Conservation (phyloP, 1,139 yeast genomes). For the Lodderomyces jiufengensis region DNA sequence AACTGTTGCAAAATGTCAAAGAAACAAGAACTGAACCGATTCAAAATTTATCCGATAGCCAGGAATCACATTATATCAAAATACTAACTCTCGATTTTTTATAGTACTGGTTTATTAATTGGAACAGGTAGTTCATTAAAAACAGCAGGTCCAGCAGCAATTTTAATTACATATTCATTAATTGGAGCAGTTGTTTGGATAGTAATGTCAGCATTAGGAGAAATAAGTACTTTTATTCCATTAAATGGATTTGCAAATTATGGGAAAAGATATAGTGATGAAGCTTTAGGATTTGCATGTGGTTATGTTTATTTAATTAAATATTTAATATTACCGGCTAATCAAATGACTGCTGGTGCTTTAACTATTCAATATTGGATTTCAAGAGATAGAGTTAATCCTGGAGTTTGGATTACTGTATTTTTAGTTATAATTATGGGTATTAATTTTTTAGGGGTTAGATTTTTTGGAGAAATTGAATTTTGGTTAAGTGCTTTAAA, state of each 20-base stretch:
- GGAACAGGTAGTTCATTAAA: slow-evolving; percentile 67
- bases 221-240: slow-evolving; percentile 71
- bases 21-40: background rate
- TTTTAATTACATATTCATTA: slow-evolving; percentile 55
- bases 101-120: slow-evolving; percentile 61
- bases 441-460: slow-evolving; percentile 62
- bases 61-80: slow-evolving; percentile 21
- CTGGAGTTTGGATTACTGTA: slow-evolving; percentile 60
- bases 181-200: slow-evolving; percentile 64
- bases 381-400: slow-evolving; percentile 40
- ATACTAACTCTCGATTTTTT: slow-evolving; percentile 25
- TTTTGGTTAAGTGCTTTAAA: slow-evolving; percentile 62
- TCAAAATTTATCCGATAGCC: background rate
- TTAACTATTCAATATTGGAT: slow-evolving; percentile 64
- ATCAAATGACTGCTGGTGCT: slow-evolving; percentile 58
- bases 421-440: slow-evolving; percentile 41
- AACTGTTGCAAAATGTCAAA: background rate
- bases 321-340: slow-evolving; percentile 64
- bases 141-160: slow-evolving; percentile 67
- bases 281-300: slow-evolving; percentile 71
- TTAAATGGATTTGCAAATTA: slow-evolving; percentile 72
- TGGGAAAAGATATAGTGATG: slow-evolving; percentile 64
- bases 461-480: slow-evolving; percentile 64
- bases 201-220: slow-evolving; percentile 72
- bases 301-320: slow-evolving; percentile 56